These are phyloP conservation scores for Diospyros kaki DNA, from an alignment of 148 eudicot species.

Conservation along the genomic window DNA sequence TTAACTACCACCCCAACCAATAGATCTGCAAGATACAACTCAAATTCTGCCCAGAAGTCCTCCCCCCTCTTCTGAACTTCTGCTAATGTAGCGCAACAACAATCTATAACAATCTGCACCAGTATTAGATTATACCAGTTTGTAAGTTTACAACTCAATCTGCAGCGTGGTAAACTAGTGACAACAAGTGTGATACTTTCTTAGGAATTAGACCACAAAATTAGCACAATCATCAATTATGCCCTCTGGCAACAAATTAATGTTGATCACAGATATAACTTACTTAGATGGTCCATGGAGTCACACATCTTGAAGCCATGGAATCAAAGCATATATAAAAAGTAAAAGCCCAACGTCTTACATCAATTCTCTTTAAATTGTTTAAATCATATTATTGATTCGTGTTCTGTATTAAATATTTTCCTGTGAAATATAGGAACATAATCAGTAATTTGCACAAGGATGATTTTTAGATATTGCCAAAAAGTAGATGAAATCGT, in stretches of 20 bases:
- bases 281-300: not conserved
- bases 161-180: not conserved
- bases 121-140: not conserved
- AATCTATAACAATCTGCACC: constrained; percentile 68
- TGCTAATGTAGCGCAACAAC: constrained; percentile 68
- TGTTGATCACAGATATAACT: not conserved
- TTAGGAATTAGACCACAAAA: not conserved
- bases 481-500: not conserved
- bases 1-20: constrained; percentile 63
- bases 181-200: not conserved
- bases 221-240: not conserved
- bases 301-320: not conserved
- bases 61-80: constrained; percentile 66
- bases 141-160: constrained; percentile 2
- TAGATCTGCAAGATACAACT: constrained; percentile 54
- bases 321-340: not conserved
- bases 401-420: not conserved
- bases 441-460: too few relatives aligned
- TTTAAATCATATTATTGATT: not conserved
- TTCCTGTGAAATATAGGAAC: too few relatives aligned
- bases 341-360: not conserved
- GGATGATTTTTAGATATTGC: too few relatives aligned
- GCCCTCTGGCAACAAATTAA: not conserved
- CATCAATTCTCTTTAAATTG: not conserved
- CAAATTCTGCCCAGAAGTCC: constrained; percentile 74